These are phyloP conservation scores for Epichloe festucae DNA, from an alignment of 2,329 filamentous ascomycete genomes.

Conservation along the genomic window DNA sequence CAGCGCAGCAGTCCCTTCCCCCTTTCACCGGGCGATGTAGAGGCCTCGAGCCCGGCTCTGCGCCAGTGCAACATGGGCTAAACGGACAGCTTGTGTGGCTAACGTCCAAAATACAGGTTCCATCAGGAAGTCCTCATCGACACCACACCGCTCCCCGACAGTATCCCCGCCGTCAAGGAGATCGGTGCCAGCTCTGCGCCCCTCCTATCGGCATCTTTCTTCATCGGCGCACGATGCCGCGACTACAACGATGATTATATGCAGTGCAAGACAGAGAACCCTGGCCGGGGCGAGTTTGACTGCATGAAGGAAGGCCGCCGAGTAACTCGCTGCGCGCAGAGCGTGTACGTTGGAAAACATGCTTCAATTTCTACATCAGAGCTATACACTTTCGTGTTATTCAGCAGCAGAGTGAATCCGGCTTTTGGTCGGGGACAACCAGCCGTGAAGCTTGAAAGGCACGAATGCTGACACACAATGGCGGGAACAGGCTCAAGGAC, in stretches of 20 bases:
- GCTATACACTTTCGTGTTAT: neutral
- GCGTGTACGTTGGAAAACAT: slow-evolving; percentile 57
- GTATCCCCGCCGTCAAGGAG: slow-evolving; percentile 87
- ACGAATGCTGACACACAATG: slow-evolving; percentile 3
- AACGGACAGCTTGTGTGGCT: slow-evolving; percentile 5
- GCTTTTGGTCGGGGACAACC: too few species aligned
- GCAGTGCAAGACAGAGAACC: slow-evolving; percentile 96
- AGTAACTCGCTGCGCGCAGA: slow-evolving; percentile 90
- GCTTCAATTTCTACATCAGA: neutral
- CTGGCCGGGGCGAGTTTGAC: slow-evolving; percentile 80
- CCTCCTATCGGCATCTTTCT: slow-evolving; percentile 82
- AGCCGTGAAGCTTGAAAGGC: neutral
- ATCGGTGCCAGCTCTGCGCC: slow-evolving; percentile 88
- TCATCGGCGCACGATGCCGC: slow-evolving; percentile 91
- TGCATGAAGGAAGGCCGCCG: slow-evolving; percentile 94
- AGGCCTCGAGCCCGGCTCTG: neutral
- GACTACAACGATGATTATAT: slow-evolving; percentile 98
- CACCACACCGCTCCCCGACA: slow-evolving; percentile 84
- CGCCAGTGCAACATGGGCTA: neutral
- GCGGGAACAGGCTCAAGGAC: slow-evolving; percentile 60
- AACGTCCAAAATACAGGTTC: slow-evolving; percentile 52
- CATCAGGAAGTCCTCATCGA: slow-evolving; percentile 88
- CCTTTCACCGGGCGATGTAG: neutral
- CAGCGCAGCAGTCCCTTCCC: too few species aligned
- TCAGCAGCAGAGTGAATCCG: too few species aligned